Evolutionary conservation across 805 yeast genomes (phyloP).

Genomic region (Scheffersomyces amazonensis): DNA sequence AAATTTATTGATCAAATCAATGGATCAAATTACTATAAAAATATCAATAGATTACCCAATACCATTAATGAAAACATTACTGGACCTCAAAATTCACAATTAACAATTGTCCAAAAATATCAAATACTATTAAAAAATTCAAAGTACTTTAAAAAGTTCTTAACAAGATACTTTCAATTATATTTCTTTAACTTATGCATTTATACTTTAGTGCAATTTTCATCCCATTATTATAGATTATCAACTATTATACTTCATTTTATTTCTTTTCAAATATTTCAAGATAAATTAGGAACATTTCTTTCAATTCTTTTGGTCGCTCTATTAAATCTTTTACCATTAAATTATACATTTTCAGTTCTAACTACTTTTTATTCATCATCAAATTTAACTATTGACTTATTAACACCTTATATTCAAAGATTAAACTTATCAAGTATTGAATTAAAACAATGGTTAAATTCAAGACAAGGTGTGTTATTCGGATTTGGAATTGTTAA

Average conservation of each 20-base stretch:
- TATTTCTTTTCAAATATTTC: slow-evolving; percentile 41
- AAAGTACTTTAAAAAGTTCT: slow-evolving; percentile 16
- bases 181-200: slow-evolving; percentile 21
- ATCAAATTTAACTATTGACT: slow-evolving; percentile 40
- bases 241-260: slow-evolving; percentile 44
- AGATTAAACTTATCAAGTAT: slow-evolving; percentile 40
- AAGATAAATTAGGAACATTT: slow-evolving; percentile 44
- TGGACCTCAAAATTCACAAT: not conserved
- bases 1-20: slow-evolving; percentile 31
- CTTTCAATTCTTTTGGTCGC: slow-evolving; percentile 38
- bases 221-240: slow-evolving; percentile 15
- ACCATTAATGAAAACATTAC: not conserved
- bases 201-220: slow-evolving; percentile 19
- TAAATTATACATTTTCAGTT: slow-evolving; percentile 29
- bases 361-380: slow-evolving; percentile 47
- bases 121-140: slow-evolving; percentile 10
- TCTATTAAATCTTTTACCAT: slow-evolving; percentile 31
- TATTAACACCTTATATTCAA: slow-evolving; percentile 50
- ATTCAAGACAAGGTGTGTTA: slow-evolving; percentile 52
- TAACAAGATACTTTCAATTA: slow-evolving; percentile 20
- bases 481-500: slow-evolving; percentile 54
- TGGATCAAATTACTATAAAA: slow-evolving; percentile 7
- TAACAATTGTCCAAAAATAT: not conserved
- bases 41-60: slow-evolving; percentile 11
- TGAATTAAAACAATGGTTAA: slow-evolving; percentile 49